phyloP scores from a whole-genome alignment of 345 rosid species.

The Boechera divaricarpa region DNA sequence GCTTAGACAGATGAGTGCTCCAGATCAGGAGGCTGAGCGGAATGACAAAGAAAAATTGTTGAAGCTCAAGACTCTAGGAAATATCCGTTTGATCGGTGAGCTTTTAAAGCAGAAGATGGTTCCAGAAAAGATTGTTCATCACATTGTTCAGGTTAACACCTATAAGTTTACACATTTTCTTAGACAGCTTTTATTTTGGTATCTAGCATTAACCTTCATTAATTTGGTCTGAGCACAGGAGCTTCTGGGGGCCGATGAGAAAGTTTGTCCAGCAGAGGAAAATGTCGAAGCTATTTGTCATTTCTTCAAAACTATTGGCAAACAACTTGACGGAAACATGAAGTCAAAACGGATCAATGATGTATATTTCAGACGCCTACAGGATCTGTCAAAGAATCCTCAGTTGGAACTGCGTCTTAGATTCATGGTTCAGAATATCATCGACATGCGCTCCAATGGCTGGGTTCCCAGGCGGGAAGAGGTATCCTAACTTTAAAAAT shows the following conservation, averaged over 20 bases:
- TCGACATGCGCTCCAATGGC: constrained; percentile 61
- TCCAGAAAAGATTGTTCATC: constrained; percentile 76
- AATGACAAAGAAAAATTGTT: constrained; percentile 73
- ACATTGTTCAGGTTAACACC: constrained; percentile 72
- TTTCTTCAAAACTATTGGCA: constrained; percentile 79
- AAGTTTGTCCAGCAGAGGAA: constrained; percentile 81
- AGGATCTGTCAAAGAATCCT: constrained; percentile 62
- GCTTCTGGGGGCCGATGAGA: constrained; percentile 73
- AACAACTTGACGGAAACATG: constrained; percentile 72
- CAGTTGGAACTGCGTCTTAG: constrained; percentile 66
- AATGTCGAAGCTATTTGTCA: constrained; percentile 90
- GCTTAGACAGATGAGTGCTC: constrained; percentile 72
- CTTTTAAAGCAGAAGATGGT: constrained; percentile 92
- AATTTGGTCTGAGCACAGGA: constrained; percentile 55
- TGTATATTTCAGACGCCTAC: constrained; percentile 58
- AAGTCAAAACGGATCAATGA: constrained; percentile 66
- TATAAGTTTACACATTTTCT: constrained; percentile 5
- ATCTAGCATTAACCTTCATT: constrained; percentile 20
- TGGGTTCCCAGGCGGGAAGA: constrained; percentile 84
- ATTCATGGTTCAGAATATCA: constrained; percentile 78
- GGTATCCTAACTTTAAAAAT: constrained; percentile 45
- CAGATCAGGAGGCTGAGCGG: constrained; percentile 72
- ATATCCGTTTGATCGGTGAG: constrained; percentile 88
- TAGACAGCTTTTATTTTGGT: constrained; percentile 4
- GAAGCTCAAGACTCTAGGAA: constrained; percentile 82